Evolutionary conservation across 73 alveolate species (phyloP), one percentile per base, ranked within the genome.

Genomic region (Stentor coeruleus): DNA sequence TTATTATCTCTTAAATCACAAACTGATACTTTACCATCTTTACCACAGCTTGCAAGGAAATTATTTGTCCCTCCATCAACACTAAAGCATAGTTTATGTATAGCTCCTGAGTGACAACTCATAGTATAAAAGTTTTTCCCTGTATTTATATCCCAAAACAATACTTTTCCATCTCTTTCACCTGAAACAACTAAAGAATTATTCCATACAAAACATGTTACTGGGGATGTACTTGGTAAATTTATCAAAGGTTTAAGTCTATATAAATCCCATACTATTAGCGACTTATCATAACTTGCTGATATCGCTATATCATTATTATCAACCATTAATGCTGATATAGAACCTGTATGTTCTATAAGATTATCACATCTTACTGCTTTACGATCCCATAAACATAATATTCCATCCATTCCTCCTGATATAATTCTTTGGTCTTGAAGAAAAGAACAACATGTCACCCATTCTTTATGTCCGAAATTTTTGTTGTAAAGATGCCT

Each of bases 401-500:
- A 88, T 28, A 86, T 81, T 28, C 95, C 89, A 83, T 97, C 99
- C 99, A 97, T 97, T n/a, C 98, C 99, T 35, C 98, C 99, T 72
- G 97, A 85, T 6, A 92, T 90, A 30, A 97, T 93, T 84, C 96
- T 59, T 2, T 98, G 96, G 76, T 94, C 98, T 3, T 92, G 82
- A 11, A 90, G 84, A 82, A 93, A 92, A 58, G 92, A 92, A 66
- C 95, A 94, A 38, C 98, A 76, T 4, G 99, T 95, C 42, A 97
- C 99, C 98, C 99, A 97, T 84, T 97, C 99, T 3, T 93, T 35
- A 87, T 97, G 99, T 3, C 99, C 99, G 82, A 91, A 97, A 82
- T 93, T 77, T 82, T 97, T 97, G 1, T 96, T 82, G 81, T 83
- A 97, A 15, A 97, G 88, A 76, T 95, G 94, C 81, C 97, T 76